These are phyloP conservation scores for Phaffomyces thermotolerans DNA, from an alignment of 805 yeast genomes.

Conservation along the genomic window DNA sequence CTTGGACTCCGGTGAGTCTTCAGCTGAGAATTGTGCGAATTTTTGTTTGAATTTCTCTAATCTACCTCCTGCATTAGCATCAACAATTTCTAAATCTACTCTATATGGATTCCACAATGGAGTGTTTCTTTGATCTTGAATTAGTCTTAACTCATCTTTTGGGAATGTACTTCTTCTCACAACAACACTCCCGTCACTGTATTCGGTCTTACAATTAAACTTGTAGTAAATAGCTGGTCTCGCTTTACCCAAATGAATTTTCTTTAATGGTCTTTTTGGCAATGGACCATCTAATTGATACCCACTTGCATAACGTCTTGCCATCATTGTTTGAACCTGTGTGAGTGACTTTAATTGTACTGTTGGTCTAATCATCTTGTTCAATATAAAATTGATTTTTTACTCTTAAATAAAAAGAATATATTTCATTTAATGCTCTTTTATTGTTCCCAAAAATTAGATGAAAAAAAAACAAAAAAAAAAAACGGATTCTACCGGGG, in stretches of 20 bases:
- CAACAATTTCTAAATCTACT: conserved; percentile 64
- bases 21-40: conserved; percentile 44
- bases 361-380: conserved; percentile 4
- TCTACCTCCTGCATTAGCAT: conserved; percentile 80
- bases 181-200: conserved; percentile 90
- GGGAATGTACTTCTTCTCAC: conserved; percentile 82
- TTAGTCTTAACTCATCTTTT: conserved; percentile 74
- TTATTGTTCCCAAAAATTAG: neutral
- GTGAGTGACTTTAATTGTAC: neutral
- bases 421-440: too few species aligned
- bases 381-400: too few species aligned
- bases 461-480: neutral
- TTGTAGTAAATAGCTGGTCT: conserved; percentile 91
- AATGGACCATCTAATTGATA: conserved; percentile 20
- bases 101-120: conserved; percentile 86
- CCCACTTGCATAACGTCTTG: conserved; percentile 8
- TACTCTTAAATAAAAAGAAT: too few species aligned
- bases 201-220: conserved; percentile 82
- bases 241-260: conserved; percentile 72
- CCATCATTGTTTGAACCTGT: conserved; percentile 1
- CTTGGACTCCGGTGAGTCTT: conserved; percentile 15
- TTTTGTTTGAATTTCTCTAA: conserved; percentile 67
- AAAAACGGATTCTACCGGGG: neutral
- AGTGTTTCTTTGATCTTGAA: conserved; percentile 82
- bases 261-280: conserved; percentile 54